Percentiles rank a stretch among this genome's conserved stretches.
These are phyloP conservation scores for Mallotus repandus DNA, from an alignment of 441 rosid genomes.

Conservation along the genomic window DNA sequence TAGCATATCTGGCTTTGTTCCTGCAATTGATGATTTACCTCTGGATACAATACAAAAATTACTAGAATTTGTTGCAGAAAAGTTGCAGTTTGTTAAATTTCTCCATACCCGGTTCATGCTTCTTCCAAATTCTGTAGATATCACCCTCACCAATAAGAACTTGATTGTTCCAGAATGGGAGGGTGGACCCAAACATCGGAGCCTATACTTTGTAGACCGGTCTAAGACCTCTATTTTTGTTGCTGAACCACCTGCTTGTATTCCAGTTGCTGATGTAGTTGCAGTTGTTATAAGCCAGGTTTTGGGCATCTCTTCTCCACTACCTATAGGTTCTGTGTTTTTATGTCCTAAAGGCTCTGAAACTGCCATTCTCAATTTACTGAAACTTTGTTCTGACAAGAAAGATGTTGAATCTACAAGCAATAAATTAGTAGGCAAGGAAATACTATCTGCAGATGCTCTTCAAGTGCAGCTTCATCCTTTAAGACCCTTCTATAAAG, in stretches of 20 bases:
- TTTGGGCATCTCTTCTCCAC: constrained; percentile 66
- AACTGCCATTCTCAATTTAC: constrained; percentile 49
- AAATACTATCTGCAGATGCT: constrained; percentile 83
- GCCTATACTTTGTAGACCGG: constrained; percentile 64
- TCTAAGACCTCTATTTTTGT: constrained; percentile 60
- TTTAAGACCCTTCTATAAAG: constrained; percentile 88
- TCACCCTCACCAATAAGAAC: constrained; percentile 58
- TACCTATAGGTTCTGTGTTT: constrained; percentile 80
- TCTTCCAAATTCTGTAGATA: constrained; percentile 62
- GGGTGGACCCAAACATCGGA: constrained; percentile 54
- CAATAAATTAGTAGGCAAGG: constrained; percentile 63
- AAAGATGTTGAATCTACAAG: constrained; percentile 46
- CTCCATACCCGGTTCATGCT: constrained; percentile 78
- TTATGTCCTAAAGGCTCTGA: constrained; percentile 84
- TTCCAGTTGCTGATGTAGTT: constrained; percentile 73
- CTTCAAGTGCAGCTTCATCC: constrained; percentile 92
- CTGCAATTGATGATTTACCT: constrained; percentile 37
- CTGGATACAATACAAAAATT: constrained; percentile 48
- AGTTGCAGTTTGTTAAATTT: constrained; percentile 71
- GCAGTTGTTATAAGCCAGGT: constrained; percentile 82
- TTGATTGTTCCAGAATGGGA: constrained; percentile 73
- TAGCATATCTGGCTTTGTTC: constrained; percentile 35
- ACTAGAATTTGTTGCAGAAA: constrained; percentile 59
- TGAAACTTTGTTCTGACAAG: constrained; percentile 61
- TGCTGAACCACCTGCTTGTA: constrained; percentile 81